phyloP scores from a whole-genome alignment of 352 stramenopile species.

The Phytopythium vexans region DNA sequence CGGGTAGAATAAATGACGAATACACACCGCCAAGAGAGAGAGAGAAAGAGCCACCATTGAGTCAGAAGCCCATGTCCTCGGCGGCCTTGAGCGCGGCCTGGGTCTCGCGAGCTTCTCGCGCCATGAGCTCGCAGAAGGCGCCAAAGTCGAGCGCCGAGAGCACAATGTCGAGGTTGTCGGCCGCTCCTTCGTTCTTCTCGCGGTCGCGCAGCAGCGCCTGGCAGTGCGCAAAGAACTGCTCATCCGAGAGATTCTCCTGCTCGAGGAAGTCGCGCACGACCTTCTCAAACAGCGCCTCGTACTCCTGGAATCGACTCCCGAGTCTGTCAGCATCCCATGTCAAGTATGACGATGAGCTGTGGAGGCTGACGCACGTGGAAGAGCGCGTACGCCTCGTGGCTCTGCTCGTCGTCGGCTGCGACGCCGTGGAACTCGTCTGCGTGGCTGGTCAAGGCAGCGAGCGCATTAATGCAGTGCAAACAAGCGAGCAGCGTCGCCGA shows the following conservation, averaged over 20 bases:
- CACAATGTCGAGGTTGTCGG: constrained; percentile 38
- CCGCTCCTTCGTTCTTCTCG: constrained; percentile 30
- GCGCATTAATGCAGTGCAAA: neutral
- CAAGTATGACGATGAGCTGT: too few species aligned
- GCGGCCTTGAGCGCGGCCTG: constrained; percentile 46
- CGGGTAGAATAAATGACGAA: too few species aligned
- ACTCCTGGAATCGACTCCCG: constrained; percentile 20
- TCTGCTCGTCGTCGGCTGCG: constrained; percentile 31
- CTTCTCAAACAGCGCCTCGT: constrained; percentile 49
- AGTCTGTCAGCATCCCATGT: too few species aligned
- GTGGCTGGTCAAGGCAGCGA: constrained; percentile 19
- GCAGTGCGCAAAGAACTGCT: constrained; percentile 56
- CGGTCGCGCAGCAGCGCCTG: constrained; percentile 20
- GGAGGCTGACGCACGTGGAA: constrained; percentile 26
- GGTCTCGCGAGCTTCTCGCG: constrained; percentile 35
- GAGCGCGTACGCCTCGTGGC: constrained; percentile 33
- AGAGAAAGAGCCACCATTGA: constrained; percentile 7
- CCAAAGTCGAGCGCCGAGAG: constrained; percentile 56
- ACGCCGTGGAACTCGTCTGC: constrained; percentile 31
- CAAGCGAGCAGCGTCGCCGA: neutral
- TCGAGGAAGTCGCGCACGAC: constrained; percentile 39
- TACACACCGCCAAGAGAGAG: too few species aligned
- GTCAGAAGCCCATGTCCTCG: constrained; percentile 55
- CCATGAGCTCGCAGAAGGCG: constrained; percentile 54
- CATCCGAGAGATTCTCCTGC: constrained; percentile 33